Evolutionary conservation across 768 basidiomycete species (phyloP), one percentile per base, ranked within the genome.

Genomic region (Polyporus arcularius): DNA sequence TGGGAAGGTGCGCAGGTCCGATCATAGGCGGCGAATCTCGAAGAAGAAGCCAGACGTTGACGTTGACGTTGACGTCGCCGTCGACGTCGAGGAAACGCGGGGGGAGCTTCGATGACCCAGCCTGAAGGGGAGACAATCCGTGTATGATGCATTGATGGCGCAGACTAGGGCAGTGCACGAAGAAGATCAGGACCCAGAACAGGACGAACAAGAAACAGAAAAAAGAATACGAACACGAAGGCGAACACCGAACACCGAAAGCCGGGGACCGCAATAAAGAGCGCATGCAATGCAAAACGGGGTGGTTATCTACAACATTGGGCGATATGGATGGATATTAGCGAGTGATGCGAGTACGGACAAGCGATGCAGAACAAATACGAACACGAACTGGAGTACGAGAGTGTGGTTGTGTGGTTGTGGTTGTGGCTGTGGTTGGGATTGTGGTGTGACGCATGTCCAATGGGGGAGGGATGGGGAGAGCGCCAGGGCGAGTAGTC

Each of bases 251-350:
- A 35, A 35, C 35, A 35, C 35, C 35, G 35, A 35, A 21, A 47
- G 46, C 49, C 39, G 48, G 56, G 56, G 56, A 31, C 41, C 42
- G 50, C 57, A 53, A 58, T 51, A 58, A 58, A 58, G 8, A 52
- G 31, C 21, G 43, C 18, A n/a, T 39, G n/a, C 51, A 21, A 18
- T 8, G 21, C 35, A 35, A 35, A 26, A 14, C 38, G 12, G 16
- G 32, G 30, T 16, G 26, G 28, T 8, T 48, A 53, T 39, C 51
- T 59, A 53, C 45, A 52, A 15, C 40, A n/a, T 28, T 10, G 14
- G 48, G 15, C 14, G 26, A 15, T 18, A 49, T 3, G 49, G 18
- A 32, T 43, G 32, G 31, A 43, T 3, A 58, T 50, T 31, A 42
- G 41, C 48, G 39, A 30, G 32, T 35, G 14, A 50, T 39, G 32